Base-by-base conservation (phyloP, 1,284 basidiomycete genomes). In the Volvariella surrecta region DNA sequence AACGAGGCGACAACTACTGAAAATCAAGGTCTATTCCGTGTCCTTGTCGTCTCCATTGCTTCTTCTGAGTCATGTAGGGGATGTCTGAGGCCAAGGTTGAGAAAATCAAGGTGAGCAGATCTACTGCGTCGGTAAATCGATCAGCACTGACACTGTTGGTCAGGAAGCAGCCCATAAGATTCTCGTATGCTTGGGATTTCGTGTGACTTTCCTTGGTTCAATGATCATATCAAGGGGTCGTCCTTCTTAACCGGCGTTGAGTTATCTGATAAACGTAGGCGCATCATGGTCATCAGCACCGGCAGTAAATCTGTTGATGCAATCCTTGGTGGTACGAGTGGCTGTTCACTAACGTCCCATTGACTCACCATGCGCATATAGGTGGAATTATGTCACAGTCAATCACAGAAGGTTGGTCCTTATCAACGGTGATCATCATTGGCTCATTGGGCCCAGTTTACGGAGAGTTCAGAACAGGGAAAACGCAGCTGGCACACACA, bases 41-140 rank as follows among this genome's bases (percentile, higher is more conserved):
- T 34, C 22, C 32, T 20, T 43, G 31, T 43, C 21, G 39, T 13
- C 45, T 42, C 39, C 34, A 40, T 42, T 20, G 18, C 3, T 32
- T 39, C 43, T 37, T 35, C 34, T 11, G 11, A 28, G 11, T 28
- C 24, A 48, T 46, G n/a, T 47, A 87, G 82, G 85, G 85, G 21
- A 82, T 88, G 74, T 89, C 87, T 2, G 87, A 89, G 52, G 88
- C 92, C 1, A 96, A 96, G 60, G 89, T 96, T 0, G 92, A 96
- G 57, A 96, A 96, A 60, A 88, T 96, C 54, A 95, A 95, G 70
- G 91, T 81, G 47, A 52, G 58, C 35, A 20, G 32, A 2, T 20
- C 28, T 34, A 31, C 17, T 32, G 31, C 34, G 8, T 38, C n/a
- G 8, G 42, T 15, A 48, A 11, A n/a, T 15, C 43, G 2, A 19